Base-by-base conservation (phyloP, 202 grass and related monocot genomes). In the Zoysia matrella region DNA sequence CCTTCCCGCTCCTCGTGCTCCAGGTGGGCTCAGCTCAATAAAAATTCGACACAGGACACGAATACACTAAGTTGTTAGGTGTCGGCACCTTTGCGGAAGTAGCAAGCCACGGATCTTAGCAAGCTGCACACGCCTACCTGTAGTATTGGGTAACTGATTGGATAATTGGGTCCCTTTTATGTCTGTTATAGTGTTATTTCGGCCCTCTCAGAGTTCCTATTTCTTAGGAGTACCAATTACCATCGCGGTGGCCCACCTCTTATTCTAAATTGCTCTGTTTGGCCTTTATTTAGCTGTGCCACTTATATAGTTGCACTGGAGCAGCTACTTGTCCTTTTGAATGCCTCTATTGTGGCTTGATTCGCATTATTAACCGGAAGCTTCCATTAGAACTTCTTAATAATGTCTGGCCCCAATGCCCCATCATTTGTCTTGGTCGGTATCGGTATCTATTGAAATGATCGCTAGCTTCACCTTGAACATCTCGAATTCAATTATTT, bases 1-100 rank as follows among this genome's bases (percentile, higher is more conserved):
- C 90, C 56, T 94, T 91, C 79, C 86, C 94, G 30, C 72, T 97
- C 2, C 84, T 94, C 53, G 86, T 97, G 71, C 90, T 97, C 53
- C 95, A 97, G 95, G 95, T 94, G 77, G 82, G 45, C 46, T 43
- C 66, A 40, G 30, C 60, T 73, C 57, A 4, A 4, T 72, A 71
- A 41, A 57, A 58, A 4, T 55, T 71, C 15, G 56, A 70, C 0
- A 15, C 22, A 8, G 15, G 7, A 7, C 50, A 47, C 45, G 41
- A 60, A n/a, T 60, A 11, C 7, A 57, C 4, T 6, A 11, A 67
- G 22, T 30, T 11, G 4, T 15, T 57, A 52, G 52, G n/a, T 60
- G 14, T 6, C 3, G 12, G 4, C 47, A 36, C 12, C 58, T 52
- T 67, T 40, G 7, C 48, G 10, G 41, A 73, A 40, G 67, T 22